Base-by-base conservation (phyloP, 169 alveolate species). In the Fabrea salina region DNA sequence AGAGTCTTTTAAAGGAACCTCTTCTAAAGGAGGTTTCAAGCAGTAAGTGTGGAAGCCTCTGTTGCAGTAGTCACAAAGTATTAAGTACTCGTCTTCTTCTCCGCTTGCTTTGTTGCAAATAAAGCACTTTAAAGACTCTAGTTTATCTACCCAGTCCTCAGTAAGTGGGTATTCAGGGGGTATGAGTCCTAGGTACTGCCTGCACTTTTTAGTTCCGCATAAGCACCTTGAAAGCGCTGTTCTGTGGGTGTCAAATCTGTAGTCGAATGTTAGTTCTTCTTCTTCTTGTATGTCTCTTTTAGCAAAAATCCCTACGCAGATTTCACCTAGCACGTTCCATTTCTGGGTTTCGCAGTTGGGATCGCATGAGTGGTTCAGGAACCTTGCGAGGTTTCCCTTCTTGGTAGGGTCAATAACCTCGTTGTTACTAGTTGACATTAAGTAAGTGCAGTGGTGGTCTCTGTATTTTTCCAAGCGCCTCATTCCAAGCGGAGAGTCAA, bases 301-400 rank as follows among this genome's bases (percentile, higher is more conserved):
- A 5, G 99, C 97, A 85, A 97, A 98, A 40, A 98, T 95, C 27
- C 99, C 99, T 75, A 98, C 96, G 70, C 99, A 94, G 51, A 92
- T 95, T 82, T 96, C 97, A 2, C 99, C 99, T 16, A 92, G 85
- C 4, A 97, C 99, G 64, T 94, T 94, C 96, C 98, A 96, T 71
- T 96, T 97, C 80, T 96, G 96, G 8, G 99, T 95, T 43, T 95
- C 90, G 66, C 99, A 96, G 88, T 97, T 98, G n/a, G 99, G 99
- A 39, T 97, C 98, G 85, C 99, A 98, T 25, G 99, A 96, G 83
- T 97, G 99, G 88, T 98, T 98, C 11, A 98, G 96, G 84, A 97
- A 96, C 75, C 99, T 85, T 1, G 99, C 98, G 40, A 97, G 86
- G 87, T 96, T 97, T 37, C 99, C 99, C 89, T 93, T 89, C 54